phyloP scores from a whole-genome alignment of 148 eudicot genomes.

The Rhododendron ovatum region DNA sequence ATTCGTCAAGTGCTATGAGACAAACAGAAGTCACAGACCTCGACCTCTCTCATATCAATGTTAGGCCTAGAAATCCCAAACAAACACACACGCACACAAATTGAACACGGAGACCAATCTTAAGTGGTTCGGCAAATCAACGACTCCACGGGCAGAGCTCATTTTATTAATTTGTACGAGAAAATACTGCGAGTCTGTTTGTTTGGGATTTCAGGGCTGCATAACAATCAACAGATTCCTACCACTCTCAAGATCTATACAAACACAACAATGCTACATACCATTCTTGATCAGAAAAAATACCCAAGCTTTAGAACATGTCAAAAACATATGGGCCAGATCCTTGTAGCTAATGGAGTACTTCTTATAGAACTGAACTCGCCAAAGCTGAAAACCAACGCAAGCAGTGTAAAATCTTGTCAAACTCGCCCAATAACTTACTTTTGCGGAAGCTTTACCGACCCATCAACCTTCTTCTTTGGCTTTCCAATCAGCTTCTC shows the following conservation, averaged over 20 bases:
- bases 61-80: background rate
- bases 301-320: background rate
- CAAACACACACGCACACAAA: background rate
- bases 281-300: background rate
- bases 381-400: background rate
- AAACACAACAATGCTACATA: background rate
- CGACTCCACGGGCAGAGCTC: too few species aligned
- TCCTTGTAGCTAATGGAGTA: background rate
- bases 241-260: background rate
- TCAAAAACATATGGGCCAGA: background rate
- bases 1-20: background rate
- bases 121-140: too few species aligned
- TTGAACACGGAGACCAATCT: background rate
- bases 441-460: slow-evolving; percentile 51
- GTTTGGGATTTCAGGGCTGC: too few species aligned
- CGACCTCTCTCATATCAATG: background rate
- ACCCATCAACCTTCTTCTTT: slow-evolving; percentile 18
- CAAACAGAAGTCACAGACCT: background rate
- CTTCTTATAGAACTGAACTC: background rate
- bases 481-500: slow-evolving; percentile 9
- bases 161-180: too few species aligned
- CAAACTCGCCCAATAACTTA: slow-evolving; percentile 15
- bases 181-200: too few species aligned
- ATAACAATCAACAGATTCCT: background rate
- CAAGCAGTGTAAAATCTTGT: background rate